Evolutionary conservation across 306 rosid species (phyloP), one percentile per base, ranked within the genome.

Genomic region (Fragaria nilgerrensis): DNA sequence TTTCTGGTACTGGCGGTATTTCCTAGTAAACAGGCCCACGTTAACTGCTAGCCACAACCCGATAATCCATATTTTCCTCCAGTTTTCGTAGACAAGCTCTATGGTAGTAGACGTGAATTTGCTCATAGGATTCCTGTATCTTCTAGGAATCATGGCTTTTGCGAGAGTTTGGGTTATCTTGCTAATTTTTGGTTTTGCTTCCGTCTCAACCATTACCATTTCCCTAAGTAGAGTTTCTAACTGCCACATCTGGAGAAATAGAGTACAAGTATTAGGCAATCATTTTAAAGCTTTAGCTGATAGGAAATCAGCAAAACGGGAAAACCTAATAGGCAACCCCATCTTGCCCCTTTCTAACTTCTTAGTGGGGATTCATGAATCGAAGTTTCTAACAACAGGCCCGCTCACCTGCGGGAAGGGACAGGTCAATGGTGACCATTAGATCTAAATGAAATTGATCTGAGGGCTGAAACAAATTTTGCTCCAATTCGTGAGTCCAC

Each of bases 11-110:
- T 92, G 82, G 2, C 3, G 2, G 76, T 79, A 95, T 78, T 95
- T 95, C 97, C 97, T 92, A 15, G 50, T 0, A 68, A 72, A 92
- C 36, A 95, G 93, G 36, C 27, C 75, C 5, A 83, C 25, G 85
- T 95, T 95, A 23, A 89, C 79, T 44, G 32, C 66, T 45, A 92
- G 34, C 97, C 96, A 95, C 11, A 88, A 61, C 39, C 59, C 0
- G 36, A 92, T 0, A 12, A 95, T 73, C 98, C 98, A 95, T 76
- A 95, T 82, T 79, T 71, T 86, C 83, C 82, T 89, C 96, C 97
- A 92, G n/a, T 89, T 84, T 1, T 94, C 97, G 0, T 68, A n/a
- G 23, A 67, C 17, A 65, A 74, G 74, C 50, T 89, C 97, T 8
- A 14, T 3, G 0, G 87, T 43, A 53, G 19, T 81, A 19, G 85